phyloP scores from a whole-genome alignment of 23 red algal genomes.

The Gracilaria vermiculophylla region DNA sequence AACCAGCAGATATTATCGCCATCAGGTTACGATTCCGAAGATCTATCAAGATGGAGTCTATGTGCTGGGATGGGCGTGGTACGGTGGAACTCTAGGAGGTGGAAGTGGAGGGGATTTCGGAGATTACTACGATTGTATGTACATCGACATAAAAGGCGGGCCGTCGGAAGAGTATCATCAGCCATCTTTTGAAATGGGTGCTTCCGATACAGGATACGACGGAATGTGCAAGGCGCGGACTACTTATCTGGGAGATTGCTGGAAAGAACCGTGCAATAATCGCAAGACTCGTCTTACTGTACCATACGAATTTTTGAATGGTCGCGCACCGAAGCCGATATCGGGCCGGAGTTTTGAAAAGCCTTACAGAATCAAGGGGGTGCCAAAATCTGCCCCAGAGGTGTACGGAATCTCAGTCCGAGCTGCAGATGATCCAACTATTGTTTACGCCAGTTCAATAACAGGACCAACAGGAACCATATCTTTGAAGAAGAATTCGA shows the following conservation, averaged over 20 bases:
- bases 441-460: background rate
- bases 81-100: slow-evolving; percentile 9
- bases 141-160: slow-evolving; percentile 41
- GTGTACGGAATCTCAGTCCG: slow-evolving; percentile 9
- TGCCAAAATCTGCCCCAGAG: background rate
- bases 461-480: background rate
- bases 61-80: slow-evolving; percentile 43
- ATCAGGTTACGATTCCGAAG: slow-evolving; percentile 3
- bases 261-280: slow-evolving; percentile 19
- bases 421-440: background rate
- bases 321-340: background rate
- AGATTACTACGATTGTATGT: slow-evolving; percentile 72
- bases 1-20: slow-evolving; percentile 10
- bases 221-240: slow-evolving; percentile 2
- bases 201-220: background rate
- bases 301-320: background rate
- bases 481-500: background rate
- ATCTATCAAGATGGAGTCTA: slow-evolving; percentile 41
- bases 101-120: slow-evolving; percentile 4
- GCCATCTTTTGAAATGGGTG: slow-evolving; percentile 7
- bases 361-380: background rate
- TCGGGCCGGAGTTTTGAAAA: background rate
- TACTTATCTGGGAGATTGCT: slow-evolving; percentile 16
- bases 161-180: background rate
- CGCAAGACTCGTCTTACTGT: background rate